Evolutionary conservation across 768 basidiomycete species (phyloP).

Genomic region (Wakefieldia striispora): DNA sequence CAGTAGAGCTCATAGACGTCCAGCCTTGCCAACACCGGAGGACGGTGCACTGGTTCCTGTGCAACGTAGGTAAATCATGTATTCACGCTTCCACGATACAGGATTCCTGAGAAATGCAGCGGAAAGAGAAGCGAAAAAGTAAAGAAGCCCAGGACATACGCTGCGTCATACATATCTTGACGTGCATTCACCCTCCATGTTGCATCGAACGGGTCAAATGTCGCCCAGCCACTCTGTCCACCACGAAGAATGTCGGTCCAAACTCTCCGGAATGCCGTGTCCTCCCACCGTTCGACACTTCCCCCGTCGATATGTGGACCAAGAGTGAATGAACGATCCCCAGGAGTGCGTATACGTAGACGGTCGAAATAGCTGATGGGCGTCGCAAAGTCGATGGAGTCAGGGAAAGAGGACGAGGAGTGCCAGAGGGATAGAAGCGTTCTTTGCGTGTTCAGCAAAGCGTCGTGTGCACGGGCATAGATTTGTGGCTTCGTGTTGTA

Average conservation of each 20-base stretch:
- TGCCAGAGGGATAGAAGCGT: slow-evolving; percentile 62
- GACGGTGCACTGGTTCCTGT: slow-evolving; percentile 51
- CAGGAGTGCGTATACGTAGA: slow-evolving; percentile 68
- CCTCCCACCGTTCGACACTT: slow-evolving; percentile 56
- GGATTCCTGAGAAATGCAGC: neutral
- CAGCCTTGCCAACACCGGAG: slow-evolving; percentile 61
- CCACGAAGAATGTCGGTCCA: slow-evolving; percentile 45
- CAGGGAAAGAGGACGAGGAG: slow-evolving; percentile 35
- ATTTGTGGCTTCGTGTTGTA: slow-evolving; percentile 68
- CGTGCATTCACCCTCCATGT: slow-evolving; percentile 45
- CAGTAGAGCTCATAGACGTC: slow-evolving; percentile 52
- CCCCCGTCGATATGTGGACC: slow-evolving; percentile 61
- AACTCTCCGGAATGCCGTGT: slow-evolving; percentile 39
- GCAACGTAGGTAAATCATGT: slow-evolving; percentile 2
- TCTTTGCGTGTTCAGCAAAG: slow-evolving; percentile 54
- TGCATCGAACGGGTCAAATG: slow-evolving; percentile 52
- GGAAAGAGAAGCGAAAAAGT: neutral
- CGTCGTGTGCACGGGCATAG: slow-evolving; percentile 64
- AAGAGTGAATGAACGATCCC: slow-evolving; percentile 63
- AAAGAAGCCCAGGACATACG: slow-evolving; percentile 33
- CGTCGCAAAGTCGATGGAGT: slow-evolving; percentile 45
- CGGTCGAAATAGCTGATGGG: slow-evolving; percentile 80
- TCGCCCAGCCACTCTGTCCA: slow-evolving; percentile 39
- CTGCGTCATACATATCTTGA: slow-evolving; percentile 60
- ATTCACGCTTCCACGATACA: neutral